phyloP scores from a whole-genome alignment of 371 early-diverging fungal genomes.

The Nematocida ausubeli region DNA sequence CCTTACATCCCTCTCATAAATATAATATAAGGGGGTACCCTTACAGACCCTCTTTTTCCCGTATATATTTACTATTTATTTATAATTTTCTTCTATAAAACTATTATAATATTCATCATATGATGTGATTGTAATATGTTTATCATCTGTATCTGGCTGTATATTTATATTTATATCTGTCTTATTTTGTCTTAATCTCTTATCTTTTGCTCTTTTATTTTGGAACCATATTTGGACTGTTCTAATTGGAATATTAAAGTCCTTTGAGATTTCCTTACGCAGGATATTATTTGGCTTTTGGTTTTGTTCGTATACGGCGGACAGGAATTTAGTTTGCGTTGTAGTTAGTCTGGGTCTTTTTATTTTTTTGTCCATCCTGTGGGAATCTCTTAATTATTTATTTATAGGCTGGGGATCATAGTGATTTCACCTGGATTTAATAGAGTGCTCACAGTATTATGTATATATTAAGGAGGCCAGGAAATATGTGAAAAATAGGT shows the following conservation, averaged over 20 bases:
- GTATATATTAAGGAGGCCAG: not conserved
- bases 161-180: not conserved
- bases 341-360: constrained; percentile 7
- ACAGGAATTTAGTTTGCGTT: constrained; percentile 36
- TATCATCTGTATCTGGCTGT: no score
- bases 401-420: not conserved
- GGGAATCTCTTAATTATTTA: not conserved
- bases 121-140: not conserved
- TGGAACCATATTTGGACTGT: constrained; percentile 68
- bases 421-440: not conserved
- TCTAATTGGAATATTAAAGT: constrained; percentile 49
- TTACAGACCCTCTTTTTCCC: no score
- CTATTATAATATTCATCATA: constrained; percentile 3
- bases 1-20: no score
- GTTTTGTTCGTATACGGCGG: constrained; percentile 13
- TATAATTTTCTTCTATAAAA: constrained; percentile 6
- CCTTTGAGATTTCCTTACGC: constrained; percentile 24
- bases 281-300: constrained; percentile 1
- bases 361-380: constrained; percentile 6
- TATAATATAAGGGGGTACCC: no score
- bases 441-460: not conserved
- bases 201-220: constrained; percentile 64
- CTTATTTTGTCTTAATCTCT: no score
- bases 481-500: no score
- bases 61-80: no score